Conservation (phyloP, 768 basidiomycete genomes). For the Leccinum uliginosum region DNA sequence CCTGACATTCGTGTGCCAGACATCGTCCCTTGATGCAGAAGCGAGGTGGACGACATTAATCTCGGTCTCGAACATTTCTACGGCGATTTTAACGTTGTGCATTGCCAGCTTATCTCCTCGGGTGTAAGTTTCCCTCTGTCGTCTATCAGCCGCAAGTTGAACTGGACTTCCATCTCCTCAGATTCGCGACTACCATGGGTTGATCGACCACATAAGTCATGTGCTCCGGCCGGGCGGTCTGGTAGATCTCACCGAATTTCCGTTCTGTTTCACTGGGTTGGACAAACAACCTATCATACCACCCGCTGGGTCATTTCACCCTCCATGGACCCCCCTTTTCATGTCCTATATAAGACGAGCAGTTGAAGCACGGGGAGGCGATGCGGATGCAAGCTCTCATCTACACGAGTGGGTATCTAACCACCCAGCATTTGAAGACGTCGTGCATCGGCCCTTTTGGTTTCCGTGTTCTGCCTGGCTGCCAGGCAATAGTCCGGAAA, state of each 20-base stretch:
- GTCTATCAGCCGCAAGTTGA: conserved; percentile 5
- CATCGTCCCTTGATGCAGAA: conserved; percentile 39
- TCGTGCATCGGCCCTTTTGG: conserved; percentile 57
- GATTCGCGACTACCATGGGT: conserved; percentile 62
- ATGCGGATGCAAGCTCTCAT: conserved; percentile 57
- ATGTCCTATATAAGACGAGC: conserved; percentile 53
- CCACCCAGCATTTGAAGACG: conserved; percentile 56
- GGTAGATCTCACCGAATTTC: conserved; percentile 63
- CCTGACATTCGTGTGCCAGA: conserved; percentile 3
- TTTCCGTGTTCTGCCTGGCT: conserved; percentile 56
- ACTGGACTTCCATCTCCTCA: conserved; percentile 27
- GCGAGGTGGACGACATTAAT: conserved; percentile 82
- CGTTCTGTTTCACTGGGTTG: conserved; percentile 57
- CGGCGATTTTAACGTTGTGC: conserved; percentile 72
- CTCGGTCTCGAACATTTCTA: conserved; percentile 80
- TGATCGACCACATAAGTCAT: conserved; percentile 64
- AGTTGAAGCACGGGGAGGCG: conserved; percentile 53
- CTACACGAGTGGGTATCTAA: conserved; percentile 50
- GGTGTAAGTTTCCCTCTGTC: conserved; percentile 51
- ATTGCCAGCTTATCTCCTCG: conserved; percentile 65
- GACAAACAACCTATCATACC: conserved; percentile 43
- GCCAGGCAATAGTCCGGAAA: conserved; percentile 17
- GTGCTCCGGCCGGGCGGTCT: conserved; percentile 70
- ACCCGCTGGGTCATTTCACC: conserved; percentile 38
- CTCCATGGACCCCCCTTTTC: conserved; percentile 63